Percentiles rank a stretch among this genome's conserved stretches.
phyloP scores from a whole-genome alignment of 2,329 filamentous ascomycete species.

The Cadophora gregata region DNA sequence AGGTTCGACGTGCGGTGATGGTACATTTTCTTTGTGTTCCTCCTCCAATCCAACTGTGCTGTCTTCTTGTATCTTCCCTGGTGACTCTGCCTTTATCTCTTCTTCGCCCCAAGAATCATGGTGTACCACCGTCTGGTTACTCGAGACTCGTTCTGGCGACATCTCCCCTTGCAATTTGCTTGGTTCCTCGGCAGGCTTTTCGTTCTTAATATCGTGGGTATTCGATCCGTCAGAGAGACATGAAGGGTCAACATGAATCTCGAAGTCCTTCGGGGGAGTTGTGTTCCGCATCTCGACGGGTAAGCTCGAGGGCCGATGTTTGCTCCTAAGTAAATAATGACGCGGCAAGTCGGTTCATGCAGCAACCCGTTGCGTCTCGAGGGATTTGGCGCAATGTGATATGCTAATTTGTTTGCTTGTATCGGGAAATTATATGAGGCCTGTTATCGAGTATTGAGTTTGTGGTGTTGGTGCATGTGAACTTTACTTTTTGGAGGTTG shows the following conservation, averaged over 20 bases:
- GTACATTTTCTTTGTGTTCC: slow-evolving; percentile 20
- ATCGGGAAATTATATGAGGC: slow-evolving; percentile 5
- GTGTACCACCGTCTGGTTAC: slow-evolving; percentile 38
- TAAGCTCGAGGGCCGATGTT: slow-evolving; percentile 16
- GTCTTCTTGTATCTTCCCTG: background rate
- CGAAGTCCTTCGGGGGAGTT: slow-evolving; percentile 35
- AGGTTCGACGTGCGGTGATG: background rate
- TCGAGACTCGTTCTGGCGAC: slow-evolving; percentile 34
- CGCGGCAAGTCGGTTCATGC: slow-evolving; percentile 35
- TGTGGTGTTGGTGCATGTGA: background rate
- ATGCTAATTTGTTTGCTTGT: slow-evolving; percentile 5
- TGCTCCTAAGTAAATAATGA: slow-evolving; percentile 34
- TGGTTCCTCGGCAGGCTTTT: slow-evolving; percentile 5
- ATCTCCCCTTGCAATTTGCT: slow-evolving; percentile 26
- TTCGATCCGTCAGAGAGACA: slow-evolving; percentile 36
- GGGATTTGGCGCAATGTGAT: slow-evolving; percentile 6
- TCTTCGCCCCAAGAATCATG: slow-evolving; percentile 30
- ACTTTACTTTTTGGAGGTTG: background rate
- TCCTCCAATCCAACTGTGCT: slow-evolving; percentile 12
- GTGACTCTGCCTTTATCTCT: slow-evolving; percentile 12
- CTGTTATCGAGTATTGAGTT: background rate
- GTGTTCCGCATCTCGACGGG: slow-evolving; percentile 36
- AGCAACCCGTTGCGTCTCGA: slow-evolving; percentile 34
- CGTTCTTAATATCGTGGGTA: background rate
- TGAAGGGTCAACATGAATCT: slow-evolving; percentile 43